phyloP scores from a whole-genome alignment of 371 early-diverging fungal species.

The Funneliformis caledonium region DNA sequence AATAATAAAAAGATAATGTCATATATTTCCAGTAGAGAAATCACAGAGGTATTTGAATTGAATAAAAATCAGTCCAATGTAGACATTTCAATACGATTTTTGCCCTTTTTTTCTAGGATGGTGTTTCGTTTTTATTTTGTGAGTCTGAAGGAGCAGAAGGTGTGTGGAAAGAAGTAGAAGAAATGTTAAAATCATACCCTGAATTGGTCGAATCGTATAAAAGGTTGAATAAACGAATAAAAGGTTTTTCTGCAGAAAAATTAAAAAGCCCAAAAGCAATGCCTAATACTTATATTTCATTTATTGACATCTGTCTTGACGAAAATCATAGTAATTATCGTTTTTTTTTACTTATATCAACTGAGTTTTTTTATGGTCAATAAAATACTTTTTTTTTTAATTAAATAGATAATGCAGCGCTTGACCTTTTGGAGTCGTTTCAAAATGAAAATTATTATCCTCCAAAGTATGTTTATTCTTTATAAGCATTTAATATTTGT shows the following conservation, averaged over 20 bases:
- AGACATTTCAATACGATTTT: neutral
- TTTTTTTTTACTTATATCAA: neutral
- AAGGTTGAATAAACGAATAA: neutral
- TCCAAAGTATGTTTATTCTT: constrained; percentile 15
- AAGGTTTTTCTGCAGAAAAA: neutral
- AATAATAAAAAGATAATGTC: no score
- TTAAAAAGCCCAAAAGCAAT: neutral
- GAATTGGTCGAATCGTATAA: constrained; percentile 30
- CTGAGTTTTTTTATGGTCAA: neutral
- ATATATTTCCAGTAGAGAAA: no score
- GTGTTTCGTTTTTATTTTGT: neutral
- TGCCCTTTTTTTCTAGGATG: neutral
- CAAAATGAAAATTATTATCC: constrained; percentile 29
- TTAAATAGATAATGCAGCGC: constrained; percentile 17
- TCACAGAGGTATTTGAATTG: no score
- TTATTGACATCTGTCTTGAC: constrained; percentile 38
- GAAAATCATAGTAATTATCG: constrained; percentile 33
- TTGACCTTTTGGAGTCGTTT: constrained; percentile 32
- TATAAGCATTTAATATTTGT: neutral
- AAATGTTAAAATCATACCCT: constrained; percentile 19
- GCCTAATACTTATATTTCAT: constrained; percentile 14
- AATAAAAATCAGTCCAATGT: no score
- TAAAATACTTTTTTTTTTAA: neutral
- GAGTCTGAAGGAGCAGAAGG: neutral
- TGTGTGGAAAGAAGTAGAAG: neutral